These are phyloP conservation scores for Pichia rugopelliculosa DNA, from an alignment of 805 yeast genomes.

Conservation along the genomic window DNA sequence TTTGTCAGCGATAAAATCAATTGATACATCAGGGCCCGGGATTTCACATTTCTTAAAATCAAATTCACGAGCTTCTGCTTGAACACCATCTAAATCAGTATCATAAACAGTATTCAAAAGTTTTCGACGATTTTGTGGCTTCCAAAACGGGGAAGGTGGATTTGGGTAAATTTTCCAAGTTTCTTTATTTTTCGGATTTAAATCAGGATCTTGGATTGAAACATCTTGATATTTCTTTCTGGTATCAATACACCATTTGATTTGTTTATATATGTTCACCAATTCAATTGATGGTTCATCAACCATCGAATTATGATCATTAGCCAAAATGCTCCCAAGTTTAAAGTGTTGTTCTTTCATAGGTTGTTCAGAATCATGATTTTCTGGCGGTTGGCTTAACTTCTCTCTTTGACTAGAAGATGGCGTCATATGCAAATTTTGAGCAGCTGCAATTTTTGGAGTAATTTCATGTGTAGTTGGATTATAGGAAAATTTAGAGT, in stretches of 20 bases:
- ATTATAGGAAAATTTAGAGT: constrained; percentile 22
- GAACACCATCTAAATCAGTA: not conserved
- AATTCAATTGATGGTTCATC: constrained; percentile 65
- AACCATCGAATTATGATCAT: constrained; percentile 40
- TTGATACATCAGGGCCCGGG: constrained; percentile 40
- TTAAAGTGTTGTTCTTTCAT: constrained; percentile 28
- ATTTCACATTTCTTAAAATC: constrained; percentile 49
- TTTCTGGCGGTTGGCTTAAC: not conserved
- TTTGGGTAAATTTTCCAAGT: constrained; percentile 83
- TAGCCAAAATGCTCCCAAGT: constrained; percentile 39
- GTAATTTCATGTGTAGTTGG: constrained; percentile 22
- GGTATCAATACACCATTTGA: constrained; percentile 58
- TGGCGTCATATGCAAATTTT: not conserved
- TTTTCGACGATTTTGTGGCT: constrained; percentile 19
- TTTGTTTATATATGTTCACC: constrained; percentile 53
- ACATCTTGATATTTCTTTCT: constrained; percentile 68
- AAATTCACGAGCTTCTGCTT: constrained; percentile 32
- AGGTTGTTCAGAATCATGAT: constrained; percentile 10
- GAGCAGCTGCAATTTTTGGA: constrained; percentile 6
- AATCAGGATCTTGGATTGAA: constrained; percentile 65
- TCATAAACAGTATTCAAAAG: not conserved
- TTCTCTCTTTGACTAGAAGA: not conserved
- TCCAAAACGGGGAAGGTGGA: constrained; percentile 90
- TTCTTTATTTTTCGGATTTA: constrained; percentile 76
- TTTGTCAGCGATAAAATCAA: constrained; percentile 40